phyloP scores from a whole-genome alignment of 768 basidiomycete genomes.

The Dictyophora rubrovolvata region DNA sequence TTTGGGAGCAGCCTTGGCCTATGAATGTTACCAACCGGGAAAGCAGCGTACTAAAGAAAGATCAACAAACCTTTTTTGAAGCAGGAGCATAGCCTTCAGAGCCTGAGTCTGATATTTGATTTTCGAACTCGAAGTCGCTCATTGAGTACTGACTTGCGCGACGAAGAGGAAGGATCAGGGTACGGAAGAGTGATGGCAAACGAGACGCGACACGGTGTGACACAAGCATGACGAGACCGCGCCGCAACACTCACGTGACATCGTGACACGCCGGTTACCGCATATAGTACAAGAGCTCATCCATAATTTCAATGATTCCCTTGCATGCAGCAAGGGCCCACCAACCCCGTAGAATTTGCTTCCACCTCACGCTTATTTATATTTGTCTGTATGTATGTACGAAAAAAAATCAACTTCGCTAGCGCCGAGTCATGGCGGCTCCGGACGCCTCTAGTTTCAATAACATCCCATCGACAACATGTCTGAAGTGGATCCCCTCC shows the following conservation, averaged over 20 bases:
- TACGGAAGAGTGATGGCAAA: not conserved
- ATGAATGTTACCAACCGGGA: not conserved
- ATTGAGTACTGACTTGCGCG: constrained; percentile 66
- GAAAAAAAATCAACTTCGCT: too few relatives aligned
- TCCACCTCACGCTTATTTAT: too few relatives aligned
- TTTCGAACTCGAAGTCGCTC: constrained; percentile 58
- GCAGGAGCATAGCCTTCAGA: constrained; percentile 58
- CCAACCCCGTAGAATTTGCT: too few relatives aligned
- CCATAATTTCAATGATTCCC: too few relatives aligned
- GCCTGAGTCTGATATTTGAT: constrained; percentile 40
- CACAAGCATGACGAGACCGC: not conserved
- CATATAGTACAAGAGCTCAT: too few relatives aligned
- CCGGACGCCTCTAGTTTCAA: too few relatives aligned
- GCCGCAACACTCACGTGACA: constrained; percentile 3
- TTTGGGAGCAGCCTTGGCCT: constrained; percentile 26
- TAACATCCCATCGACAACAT: not conserved
- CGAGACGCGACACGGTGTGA: not conserved
- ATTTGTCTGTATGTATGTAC: too few relatives aligned
- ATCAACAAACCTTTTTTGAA: constrained; percentile 22
- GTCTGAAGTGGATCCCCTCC: constrained; percentile 2
- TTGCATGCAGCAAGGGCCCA: too few relatives aligned
- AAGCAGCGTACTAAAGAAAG: not conserved
- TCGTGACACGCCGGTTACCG: not conserved
- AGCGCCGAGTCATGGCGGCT: too few relatives aligned
- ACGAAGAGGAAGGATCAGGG: not conserved